phyloP scores from a whole-genome alignment of 345 rosid genomes.

The Citrus maxima region DNA sequence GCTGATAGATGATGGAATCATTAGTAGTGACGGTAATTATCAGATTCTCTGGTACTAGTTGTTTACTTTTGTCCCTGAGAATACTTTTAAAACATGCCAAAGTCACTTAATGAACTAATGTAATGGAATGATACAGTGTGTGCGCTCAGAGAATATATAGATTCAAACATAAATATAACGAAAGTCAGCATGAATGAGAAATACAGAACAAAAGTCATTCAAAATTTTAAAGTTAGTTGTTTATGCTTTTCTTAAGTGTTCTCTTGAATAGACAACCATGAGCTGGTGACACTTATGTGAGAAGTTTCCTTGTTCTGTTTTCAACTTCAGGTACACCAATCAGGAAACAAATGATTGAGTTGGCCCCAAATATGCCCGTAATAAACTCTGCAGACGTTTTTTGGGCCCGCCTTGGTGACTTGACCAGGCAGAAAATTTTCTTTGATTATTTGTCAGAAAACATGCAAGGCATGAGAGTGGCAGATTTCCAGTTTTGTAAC shows the following conservation, averaged over 20 bases:
- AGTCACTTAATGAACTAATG: neutral
- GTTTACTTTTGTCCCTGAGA: neutral
- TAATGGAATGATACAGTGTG: no score
- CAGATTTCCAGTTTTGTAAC: no score
- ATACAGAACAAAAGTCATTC: neutral
- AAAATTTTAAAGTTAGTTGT: neutral
- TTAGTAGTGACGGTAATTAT: conserved; percentile 32
- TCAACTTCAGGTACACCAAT: conserved; percentile 23
- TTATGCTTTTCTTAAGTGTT: neutral
- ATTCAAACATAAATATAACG: no score
- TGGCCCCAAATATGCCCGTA: conserved; percentile 20
- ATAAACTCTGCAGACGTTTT: no score
- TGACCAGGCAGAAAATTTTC: no score
- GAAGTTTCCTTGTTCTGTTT: neutral
- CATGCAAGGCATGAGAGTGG: no score
- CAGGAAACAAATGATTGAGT: conserved; percentile 6
- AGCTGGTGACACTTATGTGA: neutral
- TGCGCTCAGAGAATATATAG: no score
- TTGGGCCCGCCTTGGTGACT: no score
- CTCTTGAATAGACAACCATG: neutral
- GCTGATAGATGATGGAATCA: conserved; percentile 39
- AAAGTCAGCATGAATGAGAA: no score
- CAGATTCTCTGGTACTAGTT: neutral
- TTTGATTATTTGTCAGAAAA: no score
- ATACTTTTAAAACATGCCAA: neutral